Evolutionary conservation across 2,329 filamentous ascomycete species (phyloP).

Genomic region (Epichloe festucae): DNA sequence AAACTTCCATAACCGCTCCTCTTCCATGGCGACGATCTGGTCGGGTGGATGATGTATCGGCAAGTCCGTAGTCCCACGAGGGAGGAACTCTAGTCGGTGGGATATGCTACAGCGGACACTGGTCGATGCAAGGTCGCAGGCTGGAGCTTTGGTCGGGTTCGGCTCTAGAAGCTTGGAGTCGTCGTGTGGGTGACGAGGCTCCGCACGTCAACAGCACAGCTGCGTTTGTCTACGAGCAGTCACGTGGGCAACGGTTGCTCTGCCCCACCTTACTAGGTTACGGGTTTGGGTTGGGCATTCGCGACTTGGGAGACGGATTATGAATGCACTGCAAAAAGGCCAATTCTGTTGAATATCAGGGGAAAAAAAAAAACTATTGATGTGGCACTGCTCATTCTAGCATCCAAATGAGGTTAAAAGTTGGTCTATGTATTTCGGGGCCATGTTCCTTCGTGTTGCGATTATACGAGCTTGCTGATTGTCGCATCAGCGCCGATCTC

Average conservation of each 20-base stretch:
- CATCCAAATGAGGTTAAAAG: no score
- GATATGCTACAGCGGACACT: not conserved
- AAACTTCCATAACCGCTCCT: slow-evolving; percentile 57
- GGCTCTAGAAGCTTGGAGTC: not conserved
- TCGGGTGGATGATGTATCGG: no score
- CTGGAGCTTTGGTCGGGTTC: slow-evolving; percentile 6
- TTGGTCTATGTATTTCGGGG: no score
- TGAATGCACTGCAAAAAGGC: no score
- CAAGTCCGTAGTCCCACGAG: not conserved
- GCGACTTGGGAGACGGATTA: no score
- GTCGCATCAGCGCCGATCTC: not conserved
- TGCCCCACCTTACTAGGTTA: no score
- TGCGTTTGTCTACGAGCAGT: not conserved
- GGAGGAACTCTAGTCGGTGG: not conserved
- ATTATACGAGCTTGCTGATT: not conserved
- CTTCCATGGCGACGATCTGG: slow-evolving; percentile 34
- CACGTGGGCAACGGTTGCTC: not conserved
- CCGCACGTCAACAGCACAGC: not conserved
- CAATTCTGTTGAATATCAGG: no score
- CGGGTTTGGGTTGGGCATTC: no score
- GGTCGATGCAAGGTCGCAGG: slow-evolving; percentile 4
- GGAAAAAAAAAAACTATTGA: rapidly evolving
- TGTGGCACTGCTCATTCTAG: no score
- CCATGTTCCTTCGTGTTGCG: not conserved
- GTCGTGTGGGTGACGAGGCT: slow-evolving; percentile 14